Conservation (phyloP, 768 basidiomycete species). For the Psilocybe subaeruginosa region DNA sequence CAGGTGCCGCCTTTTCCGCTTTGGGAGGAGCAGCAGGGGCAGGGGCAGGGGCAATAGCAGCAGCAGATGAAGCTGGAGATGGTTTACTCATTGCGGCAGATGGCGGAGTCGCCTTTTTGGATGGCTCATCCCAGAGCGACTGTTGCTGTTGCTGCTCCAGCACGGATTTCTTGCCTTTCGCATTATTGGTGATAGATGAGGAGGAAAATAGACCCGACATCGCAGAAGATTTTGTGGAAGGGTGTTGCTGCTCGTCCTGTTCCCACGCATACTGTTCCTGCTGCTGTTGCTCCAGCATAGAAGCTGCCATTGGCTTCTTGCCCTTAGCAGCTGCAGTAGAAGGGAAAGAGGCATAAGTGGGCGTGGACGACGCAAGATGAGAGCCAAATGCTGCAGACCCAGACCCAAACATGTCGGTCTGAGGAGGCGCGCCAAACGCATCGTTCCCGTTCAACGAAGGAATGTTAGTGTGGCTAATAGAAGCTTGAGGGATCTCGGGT, state of each 20-base stretch:
- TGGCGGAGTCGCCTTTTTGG: conserved; percentile 7
- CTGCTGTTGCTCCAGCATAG: not conserved
- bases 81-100: not conserved
- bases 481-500: not conserved
- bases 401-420: conserved; percentile 3
- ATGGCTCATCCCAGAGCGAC: conserved; percentile 9
- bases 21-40: not conserved
- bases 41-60: not conserved
- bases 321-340: not conserved
- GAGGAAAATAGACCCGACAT: not conserved
- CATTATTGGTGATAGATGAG: not conserved
- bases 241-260: not conserved
- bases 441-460: not conserved
- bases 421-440: not conserved
- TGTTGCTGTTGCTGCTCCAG: not conserved
- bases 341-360: not conserved
- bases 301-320: conserved; percentile 4
- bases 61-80: not conserved
- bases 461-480: not conserved
- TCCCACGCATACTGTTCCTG: not conserved
- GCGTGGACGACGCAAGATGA: too few species aligned
- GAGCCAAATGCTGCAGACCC: not conserved
- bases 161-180: not conserved
- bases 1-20: not conserved
- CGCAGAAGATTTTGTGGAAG: not conserved